Evolutionary conservation across 768 basidiomycete genomes (phyloP), one percentile per base, ranked within the genome.

Genomic region (Cyclocybe aegerita): DNA sequence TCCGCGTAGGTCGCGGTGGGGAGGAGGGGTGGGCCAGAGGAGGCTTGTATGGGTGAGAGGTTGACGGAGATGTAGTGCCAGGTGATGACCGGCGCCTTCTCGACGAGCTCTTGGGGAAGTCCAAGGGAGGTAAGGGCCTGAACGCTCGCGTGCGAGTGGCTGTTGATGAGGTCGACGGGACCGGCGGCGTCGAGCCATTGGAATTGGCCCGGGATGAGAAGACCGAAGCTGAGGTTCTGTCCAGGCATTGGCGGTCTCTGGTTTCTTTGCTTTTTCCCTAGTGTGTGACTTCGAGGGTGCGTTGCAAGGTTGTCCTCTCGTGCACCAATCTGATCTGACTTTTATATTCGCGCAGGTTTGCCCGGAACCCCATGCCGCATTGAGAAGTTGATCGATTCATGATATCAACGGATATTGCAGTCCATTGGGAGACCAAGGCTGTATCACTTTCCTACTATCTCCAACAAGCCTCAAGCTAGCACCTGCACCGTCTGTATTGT

Each of bases 111-210:
- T 2, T 39, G n/a, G 1, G 57, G 49, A 9, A 46, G n/a, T 14
- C 16, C 23, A 12, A 49, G 9, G 23, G 9, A 12, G 4, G 34
- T 14, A 12, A 49, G 3, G 23, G 1, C 0, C 23, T 4, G 10
- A 40, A 48, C 15, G 15, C 12, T 37, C 39, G 35, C 32, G 15
- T 50, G 44, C 4, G 60, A 57, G 46, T 63, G 61, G 47, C 38
- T 58, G 49, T 60, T 53, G 46, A 65, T 43, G 30, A 58, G 58
- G 47, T 61, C 62, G 33, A 54, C 48, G 17, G 64, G 53, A 8
- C 61, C 64, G 7, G 43, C 60, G 7, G 52, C 57, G 42, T 63
- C 61, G 39, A 65, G 59, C 53, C 52, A 58, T 47, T 63, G 62
- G 49, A 53, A 57, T 3, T 40, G 31, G 4, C 57, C 60, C 11